Evolutionary conservation across 495 filamentous ascomycete genomes (phyloP), one percentile per base, ranked within the genome.

Genomic region (Lineolata rhizophorae): DNA sequence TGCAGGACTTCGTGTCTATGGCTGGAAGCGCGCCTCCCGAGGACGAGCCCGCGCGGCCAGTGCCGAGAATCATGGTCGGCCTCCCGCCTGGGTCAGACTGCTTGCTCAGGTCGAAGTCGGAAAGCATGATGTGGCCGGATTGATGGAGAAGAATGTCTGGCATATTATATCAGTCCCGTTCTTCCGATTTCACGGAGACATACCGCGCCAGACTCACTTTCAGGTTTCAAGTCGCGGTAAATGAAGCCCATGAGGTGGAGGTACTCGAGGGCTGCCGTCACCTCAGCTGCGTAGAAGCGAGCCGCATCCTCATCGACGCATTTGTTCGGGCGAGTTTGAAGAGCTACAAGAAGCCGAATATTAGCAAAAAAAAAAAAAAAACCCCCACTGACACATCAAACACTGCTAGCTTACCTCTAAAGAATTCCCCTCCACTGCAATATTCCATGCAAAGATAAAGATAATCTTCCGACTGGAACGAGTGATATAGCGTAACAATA

Each of bases 391-490:
- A n/a, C n/a, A n/a, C n/a, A n/a, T n/a, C n/a, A n/a, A n/a, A n/a
- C n/a, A n/a, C n/a, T n/a, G 15, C 17, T 8, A 20, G 4, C 31
- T 32, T 46, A 74, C 69, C 70, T 58, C 87, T 58, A 58, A 97
- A 97, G 55, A 97, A 97, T 54, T 97, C 87, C 31, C 87, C 87
- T 31, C 87, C 87, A 45, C 83, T 93, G 59, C 87, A 97, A 50
- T 97, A 97, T 52, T 97, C 87, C 87, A 97, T 97, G 55, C 90
- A 97, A 10, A 97, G 63, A 47, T 97, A 97, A 12, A 97, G 61
- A 56, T 94, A 84, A 46, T 97, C 87, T 49, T 95, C 87, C 3
- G 87, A 97, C 52, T 97, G 87, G 62, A 97, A 97, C 1, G 83
- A 93, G 54, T 97, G 87, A 43, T 94, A 97, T 4, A 97, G 60